Evolutionary conservation across 2,329 filamentous ascomycete genomes (phyloP).

Genomic region (Fusarium xylarioides): DNA sequence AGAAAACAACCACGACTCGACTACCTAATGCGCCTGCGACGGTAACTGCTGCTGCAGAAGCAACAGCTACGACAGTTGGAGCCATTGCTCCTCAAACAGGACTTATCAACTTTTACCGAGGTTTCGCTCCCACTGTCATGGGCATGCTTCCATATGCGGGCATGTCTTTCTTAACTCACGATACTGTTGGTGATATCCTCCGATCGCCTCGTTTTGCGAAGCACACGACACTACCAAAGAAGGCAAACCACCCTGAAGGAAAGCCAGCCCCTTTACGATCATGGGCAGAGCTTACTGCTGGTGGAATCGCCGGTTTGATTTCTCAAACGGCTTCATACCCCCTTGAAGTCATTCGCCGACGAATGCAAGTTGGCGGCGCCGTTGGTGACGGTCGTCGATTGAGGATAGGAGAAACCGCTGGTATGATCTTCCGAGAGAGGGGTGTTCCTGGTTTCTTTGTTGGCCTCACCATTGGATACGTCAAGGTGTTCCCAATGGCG

Average conservation of each 20-base stretch:
- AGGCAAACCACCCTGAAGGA: conserved; percentile 59
- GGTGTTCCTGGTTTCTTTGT: conserved; percentile 89
- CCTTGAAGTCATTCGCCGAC: conserved; percentile 86
- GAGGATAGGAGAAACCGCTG: conserved; percentile 80
- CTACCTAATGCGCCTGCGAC: conserved; percentile 41
- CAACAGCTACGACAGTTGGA: conserved; percentile 53
- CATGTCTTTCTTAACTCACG: conserved; percentile 94
- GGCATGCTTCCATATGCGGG: conserved; percentile 98
- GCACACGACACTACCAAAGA: conserved; percentile 78
- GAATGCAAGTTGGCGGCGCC: conserved; percentile 96
- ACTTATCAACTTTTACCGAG: conserved; percentile 91
- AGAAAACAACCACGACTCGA: conserved; percentile 45
- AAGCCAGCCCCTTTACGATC: conserved; percentile 79
- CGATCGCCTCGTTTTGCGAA: conserved; percentile 72
- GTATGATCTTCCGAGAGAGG: conserved; percentile 76
- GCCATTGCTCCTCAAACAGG: conserved; percentile 70
- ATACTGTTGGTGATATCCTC: conserved; percentile 85
- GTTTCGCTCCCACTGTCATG: conserved; percentile 87
- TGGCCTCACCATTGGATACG: conserved; percentile 91
- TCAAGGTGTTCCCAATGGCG: conserved; percentile 90
- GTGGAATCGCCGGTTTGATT: conserved; percentile 86
- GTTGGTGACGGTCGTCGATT: conserved; percentile 88
- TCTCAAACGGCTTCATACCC: conserved; percentile 95
- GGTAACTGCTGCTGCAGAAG: conserved; percentile 51
- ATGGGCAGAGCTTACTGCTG: conserved; percentile 86